These are phyloP conservation scores for Aspergillus floridensis DNA, from an alignment of 2,329 filamentous ascomycete species.

Conservation along the genomic window DNA sequence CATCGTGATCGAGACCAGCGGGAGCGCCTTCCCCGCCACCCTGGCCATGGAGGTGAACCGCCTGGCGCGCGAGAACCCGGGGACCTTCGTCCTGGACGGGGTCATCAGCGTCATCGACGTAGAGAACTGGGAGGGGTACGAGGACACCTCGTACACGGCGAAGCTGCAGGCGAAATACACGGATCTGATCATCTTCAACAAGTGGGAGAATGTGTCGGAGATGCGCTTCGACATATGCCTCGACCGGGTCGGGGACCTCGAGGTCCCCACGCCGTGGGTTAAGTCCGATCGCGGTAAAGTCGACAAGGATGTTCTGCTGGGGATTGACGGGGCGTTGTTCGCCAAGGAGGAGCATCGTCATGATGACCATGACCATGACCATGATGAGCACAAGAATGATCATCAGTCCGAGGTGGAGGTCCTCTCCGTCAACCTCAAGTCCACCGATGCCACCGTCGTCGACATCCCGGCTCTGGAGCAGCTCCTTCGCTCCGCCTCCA, in stretches of 20 bases:
- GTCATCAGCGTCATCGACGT: constrained; percentile 89
- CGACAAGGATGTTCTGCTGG: constrained; percentile 75
- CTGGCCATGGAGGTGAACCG: constrained; percentile 88
- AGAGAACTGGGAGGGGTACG: constrained; percentile 92
- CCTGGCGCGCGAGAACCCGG: constrained; percentile 59
- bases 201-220: constrained; percentile 79
- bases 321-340: constrained; percentile 75
- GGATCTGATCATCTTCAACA: constrained; percentile 87
- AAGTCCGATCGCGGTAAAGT: constrained; percentile 82
- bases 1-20: constrained; percentile 91
- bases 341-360: constrained; percentile 42
- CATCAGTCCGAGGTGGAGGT: constrained; percentile 90
- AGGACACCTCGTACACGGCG: constrained; percentile 85
- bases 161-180: constrained; percentile 86
- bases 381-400: constrained; percentile 47
- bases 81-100: constrained; percentile 73
- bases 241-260: constrained; percentile 76
- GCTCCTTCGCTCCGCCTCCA: constrained; percentile 71
- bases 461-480: constrained; percentile 60
- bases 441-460: constrained; percentile 47
- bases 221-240: constrained; percentile 71
- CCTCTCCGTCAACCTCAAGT: constrained; percentile 70
- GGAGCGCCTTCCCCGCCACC: constrained; percentile 83
- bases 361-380: constrained; percentile 27
- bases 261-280: constrained; percentile 76